Conservation (phyloP, 2,329 filamentous ascomycete genomes). For the Colletotrichum endophyticum region DNA sequence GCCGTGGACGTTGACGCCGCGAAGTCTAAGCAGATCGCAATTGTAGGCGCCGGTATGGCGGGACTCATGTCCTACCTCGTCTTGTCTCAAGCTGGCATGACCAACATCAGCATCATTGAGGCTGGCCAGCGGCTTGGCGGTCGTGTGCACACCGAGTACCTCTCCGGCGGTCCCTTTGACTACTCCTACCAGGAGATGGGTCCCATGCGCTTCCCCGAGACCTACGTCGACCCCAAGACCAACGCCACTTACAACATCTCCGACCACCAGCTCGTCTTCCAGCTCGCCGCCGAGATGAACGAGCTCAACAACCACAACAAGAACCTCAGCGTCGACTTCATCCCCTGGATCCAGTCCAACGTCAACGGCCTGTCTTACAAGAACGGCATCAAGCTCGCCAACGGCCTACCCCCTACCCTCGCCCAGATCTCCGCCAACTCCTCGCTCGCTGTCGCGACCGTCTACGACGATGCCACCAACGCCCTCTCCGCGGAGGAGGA, state of each 20-base stretch:
- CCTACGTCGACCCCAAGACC: constrained; percentile 51
- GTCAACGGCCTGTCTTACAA: constrained; percentile 59
- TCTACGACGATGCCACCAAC: constrained; percentile 35
- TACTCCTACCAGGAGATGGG: constrained; percentile 74
- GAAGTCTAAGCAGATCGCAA: constrained; percentile 65
- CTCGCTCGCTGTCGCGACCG: constrained; percentile 35
- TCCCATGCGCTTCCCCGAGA: constrained; percentile 67
- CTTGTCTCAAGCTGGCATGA: constrained; percentile 58
- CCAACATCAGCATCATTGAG: constrained; percentile 67
- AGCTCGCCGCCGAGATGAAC: constrained; percentile 66
- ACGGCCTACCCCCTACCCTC: constrained; percentile 57
- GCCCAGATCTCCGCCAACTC: constrained; percentile 52
- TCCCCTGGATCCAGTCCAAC: constrained; percentile 64
- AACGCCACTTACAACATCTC: constrained; percentile 63
- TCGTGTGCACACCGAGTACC: constrained; percentile 67
- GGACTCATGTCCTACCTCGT: constrained; percentile 64
- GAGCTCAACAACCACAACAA: constrained; percentile 57
- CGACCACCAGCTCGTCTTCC: constrained; percentile 69
- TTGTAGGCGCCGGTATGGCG: constrained; percentile 70
- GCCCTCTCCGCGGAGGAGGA: constrained; percentile 40
- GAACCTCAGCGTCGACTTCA: constrained; percentile 61
- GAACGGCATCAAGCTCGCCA: constrained; percentile 49
- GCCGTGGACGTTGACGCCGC: constrained; percentile 55
- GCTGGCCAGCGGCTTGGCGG: constrained; percentile 65
- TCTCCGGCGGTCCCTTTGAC: constrained; percentile 61